phyloP scores from a whole-genome alignment of 345 rosid species.

The Euphorbia lathyris region DNA sequence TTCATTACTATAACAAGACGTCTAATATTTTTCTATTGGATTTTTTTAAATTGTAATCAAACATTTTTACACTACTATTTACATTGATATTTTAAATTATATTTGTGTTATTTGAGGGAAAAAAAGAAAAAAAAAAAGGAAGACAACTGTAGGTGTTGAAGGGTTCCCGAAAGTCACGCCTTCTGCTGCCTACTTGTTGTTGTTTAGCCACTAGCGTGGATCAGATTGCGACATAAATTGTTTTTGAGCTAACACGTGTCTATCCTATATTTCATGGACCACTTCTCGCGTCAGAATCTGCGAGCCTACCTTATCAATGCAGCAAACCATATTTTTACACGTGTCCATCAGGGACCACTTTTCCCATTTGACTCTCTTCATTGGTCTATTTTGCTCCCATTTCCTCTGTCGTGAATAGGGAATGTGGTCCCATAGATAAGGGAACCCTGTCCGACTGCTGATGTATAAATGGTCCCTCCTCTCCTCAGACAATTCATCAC shows the following conservation, averaged over 20 bases:
- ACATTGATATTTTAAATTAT: no score
- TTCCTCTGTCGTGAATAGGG: background rate
- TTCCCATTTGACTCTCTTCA: background rate
- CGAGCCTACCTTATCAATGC: background rate
- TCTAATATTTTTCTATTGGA: no score
- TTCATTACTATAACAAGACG: no score
- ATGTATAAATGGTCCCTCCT: background rate
- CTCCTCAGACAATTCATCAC: no score
- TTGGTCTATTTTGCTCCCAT: background rate
- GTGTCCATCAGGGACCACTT: constrained; percentile 14
- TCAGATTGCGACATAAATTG: constrained; percentile 12
- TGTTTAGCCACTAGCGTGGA: background rate
- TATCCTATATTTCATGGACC: constrained; percentile 22
- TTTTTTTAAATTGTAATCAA: no score
- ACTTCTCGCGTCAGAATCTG: constrained; percentile 10
- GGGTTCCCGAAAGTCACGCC: background rate
- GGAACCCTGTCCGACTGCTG: background rate
- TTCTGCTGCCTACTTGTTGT: constrained; percentile 8
- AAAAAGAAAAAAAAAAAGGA: no score
- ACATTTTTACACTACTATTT: no score
- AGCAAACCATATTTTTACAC: background rate
- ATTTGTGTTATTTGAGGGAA: no score
- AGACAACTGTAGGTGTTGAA: background rate
- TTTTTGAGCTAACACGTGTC: constrained; percentile 8
- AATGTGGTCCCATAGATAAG: constrained; percentile 7